Conservation (phyloP, 768 basidiomycete species). For the Royoungia palumana region DNA sequence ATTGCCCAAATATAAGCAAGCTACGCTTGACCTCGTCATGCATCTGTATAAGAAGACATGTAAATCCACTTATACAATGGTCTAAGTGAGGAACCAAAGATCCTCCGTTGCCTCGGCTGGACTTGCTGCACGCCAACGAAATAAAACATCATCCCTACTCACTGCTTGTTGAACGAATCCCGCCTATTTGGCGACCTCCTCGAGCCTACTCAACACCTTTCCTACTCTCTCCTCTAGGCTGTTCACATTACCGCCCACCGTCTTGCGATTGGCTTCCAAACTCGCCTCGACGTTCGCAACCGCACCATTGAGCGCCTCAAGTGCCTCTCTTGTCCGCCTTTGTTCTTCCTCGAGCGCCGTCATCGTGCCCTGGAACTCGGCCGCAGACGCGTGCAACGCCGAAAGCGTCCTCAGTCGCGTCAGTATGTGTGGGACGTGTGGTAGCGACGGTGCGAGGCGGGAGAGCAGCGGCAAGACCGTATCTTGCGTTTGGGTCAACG, state of each 20-base stretch:
- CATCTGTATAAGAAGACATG: too few relatives aligned
- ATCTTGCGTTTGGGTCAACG: constrained; percentile 43
- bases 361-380: constrained; percentile 70
- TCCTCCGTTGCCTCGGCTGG: too few relatives aligned
- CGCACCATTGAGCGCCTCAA: constrained; percentile 67
- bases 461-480: constrained; percentile 66
- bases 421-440: constrained; percentile 87
- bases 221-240: constrained; percentile 63
- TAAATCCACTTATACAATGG: too few relatives aligned
- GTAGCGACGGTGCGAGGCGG: constrained; percentile 67
- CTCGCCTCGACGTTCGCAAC: constrained; percentile 72
- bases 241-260: constrained; percentile 70
- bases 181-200: constrained; percentile 27
- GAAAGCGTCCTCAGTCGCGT: constrained; percentile 84
- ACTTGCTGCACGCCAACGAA: too few relatives aligned
- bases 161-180: too few relatives aligned
- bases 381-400: constrained; percentile 75
- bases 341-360: constrained; percentile 71
- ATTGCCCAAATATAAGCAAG: too few relatives aligned
- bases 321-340: constrained; percentile 53
- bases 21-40: too few relatives aligned
- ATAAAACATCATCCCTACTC: too few relatives aligned
- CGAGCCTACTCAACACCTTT: constrained; percentile 43
- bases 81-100: too few relatives aligned
- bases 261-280: constrained; percentile 64